These are phyloP conservation scores for Solanum virginianum DNA, from an alignment of 257 asterid species.

Conservation along the genomic window DNA sequence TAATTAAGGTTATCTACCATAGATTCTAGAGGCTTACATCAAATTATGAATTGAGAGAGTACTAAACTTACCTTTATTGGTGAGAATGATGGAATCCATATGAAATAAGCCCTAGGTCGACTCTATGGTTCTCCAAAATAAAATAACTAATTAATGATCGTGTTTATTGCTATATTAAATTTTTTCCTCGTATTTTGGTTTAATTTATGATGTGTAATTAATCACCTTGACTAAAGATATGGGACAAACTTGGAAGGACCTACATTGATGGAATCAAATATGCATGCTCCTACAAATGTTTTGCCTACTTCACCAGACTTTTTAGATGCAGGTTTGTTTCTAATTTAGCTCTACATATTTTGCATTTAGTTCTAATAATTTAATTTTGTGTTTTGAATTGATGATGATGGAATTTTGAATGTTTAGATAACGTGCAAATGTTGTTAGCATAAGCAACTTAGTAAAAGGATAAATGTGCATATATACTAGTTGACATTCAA, in stretches of 20 bases:
- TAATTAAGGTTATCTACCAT: too few relatives aligned
- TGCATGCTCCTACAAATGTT: not conserved
- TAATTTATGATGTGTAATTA: not conserved
- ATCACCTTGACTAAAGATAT: not conserved
- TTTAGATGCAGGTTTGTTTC: not conserved
- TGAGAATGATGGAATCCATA: too few relatives aligned
- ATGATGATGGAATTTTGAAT: not conserved
- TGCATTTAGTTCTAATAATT: not conserved
- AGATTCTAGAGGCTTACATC: too few relatives aligned
- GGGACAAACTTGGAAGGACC: slow-evolving; percentile 1
- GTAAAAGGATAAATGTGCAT: too few relatives aligned
- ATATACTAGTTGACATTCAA: too few relatives aligned
- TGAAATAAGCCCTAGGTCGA: too few relatives aligned
- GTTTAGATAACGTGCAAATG: not conserved
- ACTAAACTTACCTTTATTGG: too few relatives aligned
- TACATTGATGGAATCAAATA: not conserved
- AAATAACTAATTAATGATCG: too few relatives aligned
- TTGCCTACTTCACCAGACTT: not conserved
- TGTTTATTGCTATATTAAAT: not conserved
- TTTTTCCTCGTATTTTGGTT: not conserved
- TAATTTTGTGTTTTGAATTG: not conserved
- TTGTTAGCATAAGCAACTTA: too few relatives aligned
- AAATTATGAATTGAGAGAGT: too few relatives aligned
- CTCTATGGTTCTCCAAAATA: too few relatives aligned
- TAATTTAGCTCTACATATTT: not conserved